These are phyloP conservation scores for Cutaneotrichosporon curvatum DNA, from an alignment of 1,284 basidiomycete species.

Conservation along the genomic window DNA sequence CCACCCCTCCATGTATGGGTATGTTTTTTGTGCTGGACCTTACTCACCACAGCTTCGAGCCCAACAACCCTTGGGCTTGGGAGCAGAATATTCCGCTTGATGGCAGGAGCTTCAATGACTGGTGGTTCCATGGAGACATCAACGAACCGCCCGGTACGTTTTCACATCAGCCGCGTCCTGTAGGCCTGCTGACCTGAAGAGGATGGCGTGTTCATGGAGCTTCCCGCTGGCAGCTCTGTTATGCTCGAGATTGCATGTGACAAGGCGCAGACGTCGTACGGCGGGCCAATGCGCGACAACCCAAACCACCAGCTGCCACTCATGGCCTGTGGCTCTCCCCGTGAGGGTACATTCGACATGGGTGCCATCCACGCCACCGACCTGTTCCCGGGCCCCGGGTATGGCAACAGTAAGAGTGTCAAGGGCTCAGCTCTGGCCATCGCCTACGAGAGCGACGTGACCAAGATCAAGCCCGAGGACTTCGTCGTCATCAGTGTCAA, in stretches of 20 bases:
- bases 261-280: slow-evolving; percentile 28
- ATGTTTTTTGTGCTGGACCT: slow-evolving; percentile 4
- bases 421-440: slow-evolving; percentile 51
- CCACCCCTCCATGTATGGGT: slow-evolving; percentile 40
- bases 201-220: slow-evolving; percentile 29
- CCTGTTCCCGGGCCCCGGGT: background rate
- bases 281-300: background rate
- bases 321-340: too few species aligned
- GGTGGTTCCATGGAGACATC: too few species aligned
- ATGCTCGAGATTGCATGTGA: slow-evolving; percentile 35
- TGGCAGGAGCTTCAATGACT: slow-evolving; percentile 54
- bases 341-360: too few species aligned
- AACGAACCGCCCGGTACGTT: too few species aligned
- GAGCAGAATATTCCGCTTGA: slow-evolving; percentile 51
- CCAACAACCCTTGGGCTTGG: slow-evolving; percentile 48
- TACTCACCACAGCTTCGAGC: slow-evolving; percentile 28
- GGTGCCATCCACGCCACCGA: background rate
- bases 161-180: slow-evolving; percentile 28
- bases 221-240: slow-evolving; percentile 35
- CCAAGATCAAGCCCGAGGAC: slow-evolving; percentile 56
- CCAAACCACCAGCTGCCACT: too few species aligned
- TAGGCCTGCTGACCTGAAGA: slow-evolving; percentile 5
- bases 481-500: slow-evolving; percentile 67
- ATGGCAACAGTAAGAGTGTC: slow-evolving; percentile 1
- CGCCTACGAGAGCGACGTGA: slow-evolving; percentile 57